These are phyloP conservation scores for Colletotrichum camelliae DNA, from an alignment of 2,329 filamentous ascomycete genomes.

Conservation along the genomic window DNA sequence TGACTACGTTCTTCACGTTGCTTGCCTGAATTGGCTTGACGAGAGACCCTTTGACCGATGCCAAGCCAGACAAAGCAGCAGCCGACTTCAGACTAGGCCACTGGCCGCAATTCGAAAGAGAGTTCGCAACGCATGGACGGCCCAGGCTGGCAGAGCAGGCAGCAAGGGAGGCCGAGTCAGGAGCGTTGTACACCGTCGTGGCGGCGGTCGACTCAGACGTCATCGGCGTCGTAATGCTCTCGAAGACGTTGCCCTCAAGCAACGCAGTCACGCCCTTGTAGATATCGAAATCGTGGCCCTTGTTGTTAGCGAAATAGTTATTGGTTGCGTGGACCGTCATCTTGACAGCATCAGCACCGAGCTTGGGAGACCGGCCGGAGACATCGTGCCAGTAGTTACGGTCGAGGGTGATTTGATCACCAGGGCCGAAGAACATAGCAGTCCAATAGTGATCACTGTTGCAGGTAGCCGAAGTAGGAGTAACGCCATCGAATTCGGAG, in stretches of 20 bases:
- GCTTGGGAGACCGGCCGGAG: slow-evolving; percentile 31
- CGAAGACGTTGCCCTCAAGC: slow-evolving; percentile 31
- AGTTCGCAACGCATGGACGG: slow-evolving; percentile 31
- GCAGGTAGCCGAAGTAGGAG: slow-evolving; percentile 33
- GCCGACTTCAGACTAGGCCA: slow-evolving; percentile 9
- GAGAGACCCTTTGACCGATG: slow-evolving; percentile 20
- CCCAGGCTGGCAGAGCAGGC: slow-evolving; percentile 23
- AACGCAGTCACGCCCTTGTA: slow-evolving; percentile 36
- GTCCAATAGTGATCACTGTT: slow-evolving; percentile 37
- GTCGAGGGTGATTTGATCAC: slow-evolving; percentile 41
- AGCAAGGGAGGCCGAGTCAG: slow-evolving; percentile 21
- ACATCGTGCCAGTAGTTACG: slow-evolving; percentile 33
- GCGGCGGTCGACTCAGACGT: slow-evolving; percentile 34
- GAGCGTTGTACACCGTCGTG: slow-evolving; percentile 24
- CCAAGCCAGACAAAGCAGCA: slow-evolving; percentile 4
- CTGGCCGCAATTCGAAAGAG: slow-evolving; percentile 30
- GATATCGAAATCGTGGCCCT: slow-evolving; percentile 57
- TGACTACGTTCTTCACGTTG: background rate
- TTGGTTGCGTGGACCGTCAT: slow-evolving; percentile 29
- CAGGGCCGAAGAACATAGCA: slow-evolving; percentile 32
- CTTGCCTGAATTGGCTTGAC: background rate
- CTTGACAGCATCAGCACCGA: slow-evolving; percentile 28
- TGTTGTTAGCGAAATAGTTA: slow-evolving; percentile 32
- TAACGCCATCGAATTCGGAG: slow-evolving; percentile 42
- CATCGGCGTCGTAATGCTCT: slow-evolving; percentile 17